Evolutionary conservation across 768 basidiomycete genomes (phyloP), one percentile per base, ranked within the genome.

Genomic region (Udeniomyces megalosporus): DNA sequence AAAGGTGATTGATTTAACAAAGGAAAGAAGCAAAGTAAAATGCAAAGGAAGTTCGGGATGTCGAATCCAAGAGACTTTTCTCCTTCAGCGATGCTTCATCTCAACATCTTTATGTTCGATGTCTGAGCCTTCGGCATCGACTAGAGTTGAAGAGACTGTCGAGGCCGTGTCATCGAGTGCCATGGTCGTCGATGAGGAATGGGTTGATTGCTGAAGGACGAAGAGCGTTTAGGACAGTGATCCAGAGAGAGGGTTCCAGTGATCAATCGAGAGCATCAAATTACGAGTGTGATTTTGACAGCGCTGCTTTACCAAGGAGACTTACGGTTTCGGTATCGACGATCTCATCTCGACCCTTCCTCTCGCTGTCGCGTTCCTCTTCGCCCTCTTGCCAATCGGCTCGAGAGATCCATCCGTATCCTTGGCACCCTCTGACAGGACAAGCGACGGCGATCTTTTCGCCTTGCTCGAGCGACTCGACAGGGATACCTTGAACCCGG

Each of bases 311-410:
- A n/a, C n/a, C n/a, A n/a, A n/a, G n/a, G 24, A n/a, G 24, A 58
- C 57, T 46, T 22, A 58, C 57, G 44, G 32, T 46, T 20, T 26
- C 32, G 3, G 29, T 44, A 2, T 46, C 2, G 11, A 11, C 26
- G 8, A 24, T 32, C 45, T 26, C 11, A 17, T 58, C 47, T 48
- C 47, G 0, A 58, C 47, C 45, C 32, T 14, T 34, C 34, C 15
- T 46, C 42, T 35, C 48, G 24, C 38, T 24, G 20, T 51, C 50
- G 26, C 45, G 49, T 1, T 34, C 60, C 10, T 45, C 60, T 12
- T 50, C 61, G 11, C 14, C 46, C 15, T 6, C n/a, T n/a, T 62
- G 49, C 61, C 61, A 62, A 38, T 50, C 56, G 20, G 32, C 56
- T 14, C 22, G 38, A 17, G 15, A 31, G 31, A 62, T 31, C 55